Base-by-base conservation (phyloP, 2,329 filamentous ascomycete genomes). In the Alternaria alternata region DNA sequence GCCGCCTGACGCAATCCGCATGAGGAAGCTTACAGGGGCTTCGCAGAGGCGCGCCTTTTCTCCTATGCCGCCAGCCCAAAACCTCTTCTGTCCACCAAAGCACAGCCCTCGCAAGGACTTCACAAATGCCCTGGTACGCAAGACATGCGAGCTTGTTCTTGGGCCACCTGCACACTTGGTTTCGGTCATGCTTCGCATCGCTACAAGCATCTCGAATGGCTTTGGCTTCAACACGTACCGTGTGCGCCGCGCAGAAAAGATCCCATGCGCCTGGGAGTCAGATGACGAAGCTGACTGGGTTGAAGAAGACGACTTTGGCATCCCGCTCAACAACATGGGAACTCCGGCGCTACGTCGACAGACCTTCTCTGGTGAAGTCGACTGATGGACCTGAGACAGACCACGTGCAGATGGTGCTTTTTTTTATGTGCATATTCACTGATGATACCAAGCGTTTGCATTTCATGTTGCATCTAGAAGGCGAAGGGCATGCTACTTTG, bases 91-190 rank as follows among this genome's bases (percentile, higher is more conserved):
- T 5, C 85, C 87, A 5, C 75, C 70, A 39, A 72, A 79, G 48
- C 76, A 80, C 58, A 73, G 80, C 36, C 76, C 68, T 30, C 64
- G 72, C 69, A 69, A 73, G 42, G 71, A 77, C 28, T 75, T 78
- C 42, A 77, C 75, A 4, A 81, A 87, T 51, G 85, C 88, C 3
- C 86, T 96, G 30, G 85, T 96, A 26, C 87, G 89, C 57, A 94
- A 92, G 78, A 93, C 93, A 0, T 89, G 87, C 64, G 88, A 91
- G 52, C 85, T 95, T 30, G 84, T 96, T 4, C 81, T 97, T 14
- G 88, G 91, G 0, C 93, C 93, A n/a, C 93, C 94, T 0, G 87
- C 89, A 34, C 88, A 94, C 69, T 85, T 96, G 2, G 86, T 96
- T 36, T 84, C 87, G 26, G 82, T 96, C 41, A 93, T 97, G 84